Evolutionary conservation across 805 yeast species (phyloP).

Genomic region (Ogataea pignaliae): DNA sequence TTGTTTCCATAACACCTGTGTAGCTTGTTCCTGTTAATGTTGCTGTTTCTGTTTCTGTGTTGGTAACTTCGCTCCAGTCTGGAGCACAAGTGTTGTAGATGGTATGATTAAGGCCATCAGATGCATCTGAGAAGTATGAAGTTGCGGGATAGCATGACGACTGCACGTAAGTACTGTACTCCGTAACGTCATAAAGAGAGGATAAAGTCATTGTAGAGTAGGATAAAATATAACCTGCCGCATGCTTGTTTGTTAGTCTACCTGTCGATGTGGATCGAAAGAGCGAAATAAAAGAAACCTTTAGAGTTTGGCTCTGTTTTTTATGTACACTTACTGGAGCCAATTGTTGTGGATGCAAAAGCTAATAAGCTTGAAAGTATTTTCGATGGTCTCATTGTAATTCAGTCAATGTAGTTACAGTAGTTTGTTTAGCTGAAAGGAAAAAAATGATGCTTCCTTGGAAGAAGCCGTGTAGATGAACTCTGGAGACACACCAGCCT

Average conservation of each 20-base stretch:
- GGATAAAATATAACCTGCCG: conserved; percentile 1
- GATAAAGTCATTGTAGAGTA: conserved; percentile 5
- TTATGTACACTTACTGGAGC: no score
- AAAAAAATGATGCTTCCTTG: no score
- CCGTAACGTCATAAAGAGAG: conserved; percentile 7
- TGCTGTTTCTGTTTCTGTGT: background rate
- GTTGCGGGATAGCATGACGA: conserved; percentile 5
- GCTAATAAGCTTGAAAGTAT: no score
- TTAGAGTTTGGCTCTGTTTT: no score
- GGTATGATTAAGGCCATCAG: conserved; percentile 6
- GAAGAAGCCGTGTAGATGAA: no score
- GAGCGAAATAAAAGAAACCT: background rate
- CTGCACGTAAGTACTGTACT: conserved; percentile 3
- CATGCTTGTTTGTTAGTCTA: background rate
- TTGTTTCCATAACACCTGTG: conserved; percentile 2
- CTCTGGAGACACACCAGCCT: no score
- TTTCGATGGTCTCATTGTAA: no score
- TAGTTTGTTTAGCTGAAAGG: no score
- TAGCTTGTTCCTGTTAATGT: background rate
- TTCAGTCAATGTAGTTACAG: no score
- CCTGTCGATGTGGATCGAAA: background rate
- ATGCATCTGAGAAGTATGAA: conserved; percentile 1
- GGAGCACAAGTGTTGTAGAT: conserved; percentile 16
- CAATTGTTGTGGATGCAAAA: no score
- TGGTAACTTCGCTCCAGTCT: conserved; percentile 9